These are phyloP conservation scores for Punica granatum DNA, from an alignment of 345 rosid species.

Conservation along the genomic window DNA sequence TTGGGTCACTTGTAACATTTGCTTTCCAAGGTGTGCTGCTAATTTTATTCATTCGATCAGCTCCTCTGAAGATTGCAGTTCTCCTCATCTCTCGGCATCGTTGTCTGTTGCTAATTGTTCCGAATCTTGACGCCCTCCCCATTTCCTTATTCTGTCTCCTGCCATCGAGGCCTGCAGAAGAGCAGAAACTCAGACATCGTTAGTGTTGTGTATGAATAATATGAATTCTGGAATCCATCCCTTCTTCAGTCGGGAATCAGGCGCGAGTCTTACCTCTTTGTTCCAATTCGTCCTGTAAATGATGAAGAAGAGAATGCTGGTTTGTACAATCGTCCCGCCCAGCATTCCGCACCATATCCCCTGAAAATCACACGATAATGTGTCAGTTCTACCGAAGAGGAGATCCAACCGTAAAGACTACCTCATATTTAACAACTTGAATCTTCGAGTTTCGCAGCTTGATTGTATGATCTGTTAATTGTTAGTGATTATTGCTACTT, in stretches of 20 bases:
- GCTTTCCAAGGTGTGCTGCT: not conserved
- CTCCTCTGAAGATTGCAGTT: too few species aligned
- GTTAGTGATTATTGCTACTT: too few species aligned
- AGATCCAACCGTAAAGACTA: too few species aligned
- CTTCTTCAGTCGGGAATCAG: not conserved
- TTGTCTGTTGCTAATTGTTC: not conserved
- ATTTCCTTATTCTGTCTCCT: slow-evolving; percentile 50
- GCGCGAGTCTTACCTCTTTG: slow-evolving; percentile 32
- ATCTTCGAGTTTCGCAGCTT: too few species aligned
- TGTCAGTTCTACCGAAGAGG: not conserved
- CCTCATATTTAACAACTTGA: too few species aligned
- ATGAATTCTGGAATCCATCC: not conserved
- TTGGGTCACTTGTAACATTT: too few species aligned
- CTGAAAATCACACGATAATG: slow-evolving; percentile 17
- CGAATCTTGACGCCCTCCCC: slow-evolving; percentile 40
- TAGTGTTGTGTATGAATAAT: not conserved
- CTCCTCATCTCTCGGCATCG: not conserved
- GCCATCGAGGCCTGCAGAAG: slow-evolving; percentile 57
- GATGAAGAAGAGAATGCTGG: slow-evolving; percentile 44
- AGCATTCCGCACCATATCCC: slow-evolving; percentile 82
- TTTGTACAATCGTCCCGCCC: slow-evolving; percentile 51
- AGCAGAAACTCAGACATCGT: not conserved
- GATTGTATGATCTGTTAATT: too few species aligned
- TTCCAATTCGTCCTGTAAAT: slow-evolving; percentile 62
- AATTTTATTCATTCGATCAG: too few species aligned